A percentile compares a stretch with the other conserved stretches of the same genome.
phyloP scores from a whole-genome alignment of 2,329 filamentous ascomycete species.

The Colletotrichum trifolii region DNA sequence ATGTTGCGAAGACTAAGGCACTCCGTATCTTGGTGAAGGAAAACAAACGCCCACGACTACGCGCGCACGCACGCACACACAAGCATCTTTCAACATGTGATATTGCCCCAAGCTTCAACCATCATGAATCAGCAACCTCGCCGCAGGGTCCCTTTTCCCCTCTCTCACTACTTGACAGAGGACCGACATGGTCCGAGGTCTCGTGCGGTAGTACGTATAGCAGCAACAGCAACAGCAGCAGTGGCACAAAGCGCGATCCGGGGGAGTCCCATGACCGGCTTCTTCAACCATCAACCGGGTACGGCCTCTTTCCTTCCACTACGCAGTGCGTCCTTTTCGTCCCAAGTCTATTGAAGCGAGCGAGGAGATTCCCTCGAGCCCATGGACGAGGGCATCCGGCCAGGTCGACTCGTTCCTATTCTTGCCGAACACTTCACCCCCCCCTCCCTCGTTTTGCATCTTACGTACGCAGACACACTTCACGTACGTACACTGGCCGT shows the following conservation, averaged over 20 bases:
- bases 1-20: no score
- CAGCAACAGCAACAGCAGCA: neutral
- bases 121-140: constrained; percentile 13
- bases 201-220: constrained; percentile 5
- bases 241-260: neutral
- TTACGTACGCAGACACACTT: constrained; percentile 9
- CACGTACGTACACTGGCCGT: neutral
- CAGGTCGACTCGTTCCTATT: constrained; percentile 23
- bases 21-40: neutral
- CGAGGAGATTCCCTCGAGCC: no score
- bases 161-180: neutral
- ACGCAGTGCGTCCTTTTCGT: constrained; percentile 1
- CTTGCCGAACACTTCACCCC: neutral
- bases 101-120: constrained; percentile 15
- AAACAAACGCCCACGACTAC: no score
- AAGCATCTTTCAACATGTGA: constrained; percentile 7
- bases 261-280: constrained; percentile 2
- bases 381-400: neutral
- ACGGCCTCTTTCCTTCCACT: constrained; percentile 4
- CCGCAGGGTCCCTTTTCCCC: constrained; percentile 10
- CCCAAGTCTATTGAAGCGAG: constrained; percentile 12
- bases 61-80: neutral
- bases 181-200: neutral
- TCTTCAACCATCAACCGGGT: constrained; percentile 6
- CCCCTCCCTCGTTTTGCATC: neutral